Percentiles rank a stretch among this genome's conserved stretches.
Conservation (phyloP, 805 yeast species). For the Diddensiella santjacobensis region DNA sequence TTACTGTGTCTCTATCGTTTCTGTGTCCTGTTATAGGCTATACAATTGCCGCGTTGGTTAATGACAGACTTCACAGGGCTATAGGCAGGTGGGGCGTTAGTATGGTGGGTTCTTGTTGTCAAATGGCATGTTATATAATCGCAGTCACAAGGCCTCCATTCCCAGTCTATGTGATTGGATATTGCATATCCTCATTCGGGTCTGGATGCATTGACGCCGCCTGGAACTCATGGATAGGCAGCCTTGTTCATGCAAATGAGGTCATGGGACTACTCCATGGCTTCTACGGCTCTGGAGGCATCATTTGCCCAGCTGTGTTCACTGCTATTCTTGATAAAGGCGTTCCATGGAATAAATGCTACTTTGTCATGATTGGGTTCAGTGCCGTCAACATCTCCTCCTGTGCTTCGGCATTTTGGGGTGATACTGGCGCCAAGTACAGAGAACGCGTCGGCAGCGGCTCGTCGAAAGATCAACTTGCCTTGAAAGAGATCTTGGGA, state of each 20-base stretch:
- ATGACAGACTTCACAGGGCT: slow-evolving; percentile 39
- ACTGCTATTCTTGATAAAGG: slow-evolving; percentile 50
- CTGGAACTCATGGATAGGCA: slow-evolving; percentile 46
- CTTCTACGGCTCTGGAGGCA: slow-evolving; percentile 67
- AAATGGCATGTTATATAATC: slow-evolving; percentile 39
- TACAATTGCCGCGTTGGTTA: slow-evolving; percentile 47
- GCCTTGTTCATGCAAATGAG: slow-evolving; percentile 51
- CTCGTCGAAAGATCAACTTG: neutral
- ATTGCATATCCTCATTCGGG: slow-evolving; percentile 48
- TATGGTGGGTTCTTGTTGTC: slow-evolving; percentile 34
- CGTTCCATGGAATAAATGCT: slow-evolving; percentile 51
- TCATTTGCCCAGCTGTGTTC: slow-evolving; percentile 62
- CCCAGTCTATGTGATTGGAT: slow-evolving; percentile 37
- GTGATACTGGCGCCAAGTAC: slow-evolving; percentile 22
- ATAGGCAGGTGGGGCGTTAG: slow-evolving; percentile 50
- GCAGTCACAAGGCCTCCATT: slow-evolving; percentile 42
- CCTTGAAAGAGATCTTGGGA: slow-evolving; percentile 7
- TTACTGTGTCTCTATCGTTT: slow-evolving; percentile 47
- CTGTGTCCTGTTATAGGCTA: slow-evolving; percentile 54
- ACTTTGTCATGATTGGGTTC: slow-evolving; percentile 44
- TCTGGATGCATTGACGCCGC: slow-evolving; percentile 55
- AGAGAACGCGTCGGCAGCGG: slow-evolving; percentile 3
- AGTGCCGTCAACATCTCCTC: slow-evolving; percentile 34
- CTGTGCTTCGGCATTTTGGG: slow-evolving; percentile 43
- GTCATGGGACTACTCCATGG: slow-evolving; percentile 65